phyloP scores from a whole-genome alignment of 306 rosid genomes.

The Fragaria iinumae region DNA sequence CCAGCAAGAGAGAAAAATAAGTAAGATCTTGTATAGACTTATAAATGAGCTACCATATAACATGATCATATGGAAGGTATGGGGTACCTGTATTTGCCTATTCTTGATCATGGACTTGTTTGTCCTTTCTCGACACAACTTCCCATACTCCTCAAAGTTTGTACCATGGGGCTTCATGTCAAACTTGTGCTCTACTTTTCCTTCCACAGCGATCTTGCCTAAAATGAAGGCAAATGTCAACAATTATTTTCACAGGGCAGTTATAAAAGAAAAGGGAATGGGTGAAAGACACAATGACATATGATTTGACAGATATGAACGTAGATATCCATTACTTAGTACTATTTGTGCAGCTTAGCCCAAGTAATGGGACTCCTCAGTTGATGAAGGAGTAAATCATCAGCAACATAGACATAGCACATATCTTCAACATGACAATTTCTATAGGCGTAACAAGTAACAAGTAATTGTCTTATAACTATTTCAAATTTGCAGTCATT shows the following conservation, averaged over 20 bases:
- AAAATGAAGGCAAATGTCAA: conserved; percentile 25
- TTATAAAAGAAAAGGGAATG: neutral
- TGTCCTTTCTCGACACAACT: conserved; percentile 93
- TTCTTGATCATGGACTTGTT: conserved; percentile 76
- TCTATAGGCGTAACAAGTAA: neutral
- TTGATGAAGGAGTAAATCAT: neutral
- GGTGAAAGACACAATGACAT: neutral
- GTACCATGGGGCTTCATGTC: conserved; percentile 96
- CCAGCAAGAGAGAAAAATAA: conserved; percentile 25
- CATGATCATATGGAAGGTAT: conserved; percentile 17
- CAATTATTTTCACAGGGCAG: conserved; percentile 11
- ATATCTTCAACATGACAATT: neutral
- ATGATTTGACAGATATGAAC: neutral
- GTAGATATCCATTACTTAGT: neutral
- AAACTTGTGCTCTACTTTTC: conserved; percentile 95
- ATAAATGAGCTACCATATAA: conserved; percentile 9
- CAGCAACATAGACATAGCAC: neutral
- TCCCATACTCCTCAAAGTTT: conserved; percentile 88
- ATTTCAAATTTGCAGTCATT: neutral
- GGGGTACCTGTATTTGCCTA: conserved; percentile 82
- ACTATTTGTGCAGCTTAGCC: neutral
- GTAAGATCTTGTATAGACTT: conserved; percentile 6
- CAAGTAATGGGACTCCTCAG: neutral
- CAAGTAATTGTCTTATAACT: neutral
- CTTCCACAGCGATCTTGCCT: conserved; percentile 84